Base-by-base conservation (phyloP, 352 stramenopile species). In the Phytophthora quininea region DNA sequence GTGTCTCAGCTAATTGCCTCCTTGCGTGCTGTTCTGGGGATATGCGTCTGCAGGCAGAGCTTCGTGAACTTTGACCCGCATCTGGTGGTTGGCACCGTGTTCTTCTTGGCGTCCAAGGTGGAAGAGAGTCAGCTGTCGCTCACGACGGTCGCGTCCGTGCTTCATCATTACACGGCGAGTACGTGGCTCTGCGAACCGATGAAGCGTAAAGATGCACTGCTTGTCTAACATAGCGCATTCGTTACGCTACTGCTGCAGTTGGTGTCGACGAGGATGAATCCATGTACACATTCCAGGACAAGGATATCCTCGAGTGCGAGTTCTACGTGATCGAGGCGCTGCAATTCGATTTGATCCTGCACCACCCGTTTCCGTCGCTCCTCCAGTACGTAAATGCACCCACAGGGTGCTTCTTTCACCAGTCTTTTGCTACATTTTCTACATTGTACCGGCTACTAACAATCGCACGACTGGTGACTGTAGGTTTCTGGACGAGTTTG, bases 261-360 rank as follows among this genome's bases (percentile, higher is more conserved):
- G 81, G 86, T 29, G 84, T 94, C 9, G 88, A 96, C 47, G 88
- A 96, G 52, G 86, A 94, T 50, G 88, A 96, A 65, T 81, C 84
- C 67, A 90, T 95, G 81, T 95, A 94, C 69, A 91, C 84, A 10
- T 96, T 94, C 64, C 87, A 92, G 69, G 87, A 96, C 67, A 94
- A 94, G 62, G 89, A 96, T 64, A 93, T 96, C 30, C 81, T 96
- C 37, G 89, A 96, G 63, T 96, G 89, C 79, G 89, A 96, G 73
- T 96, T 95, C 63, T 95, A 95, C 79, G 82, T 95, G 27, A 84
- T 96, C 54, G 87, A 96, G 61, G 82, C 89, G 40, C 75, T 94
- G 43, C 89, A 95, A 62, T 96, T 95, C 56, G 89, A 96, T 49
- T 76, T 96, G 51, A 95, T 96, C 54, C 76, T 96, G 35, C 86